Base-by-base conservation (phyloP, 371 early-diverging fungal genomes). In the Amoeboradix gromovi region DNA sequence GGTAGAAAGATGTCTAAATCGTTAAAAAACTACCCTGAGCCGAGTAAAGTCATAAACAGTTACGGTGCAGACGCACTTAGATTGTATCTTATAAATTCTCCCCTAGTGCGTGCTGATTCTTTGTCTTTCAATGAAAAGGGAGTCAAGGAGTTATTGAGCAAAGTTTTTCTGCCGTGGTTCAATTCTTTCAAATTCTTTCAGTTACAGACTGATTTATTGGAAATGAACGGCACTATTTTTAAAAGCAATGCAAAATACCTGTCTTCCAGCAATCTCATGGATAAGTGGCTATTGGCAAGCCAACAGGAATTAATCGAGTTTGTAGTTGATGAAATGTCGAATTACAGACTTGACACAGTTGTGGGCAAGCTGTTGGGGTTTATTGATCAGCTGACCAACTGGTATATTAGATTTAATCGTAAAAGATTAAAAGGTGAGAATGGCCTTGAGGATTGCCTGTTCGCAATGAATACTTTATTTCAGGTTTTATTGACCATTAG, bases 1-100 rank as follows among this genome's bases (percentile, higher is more conserved):
- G 99, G 99, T 74, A 98, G 97, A 80, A 99, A 99, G 84, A 99
- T 99, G 99, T 89, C 90, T 76, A 99, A 99, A 84, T 84, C 94
- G 74, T 84, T 98, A 70, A 94, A 98, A 85, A 99, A 99, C 85
- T 99, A 99, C 78, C 98, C 99, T 29, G 97, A 97, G 72, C 98
- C 99, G 31, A 82, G 72, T 72, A 70, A 82, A 32, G 81, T 99
- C 69, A 78, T 99, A 68, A 81, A 94, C 74, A 80, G 82, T 71
- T 94, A 90, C 79, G 99, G 99, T 75, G 97, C 99, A 69, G 99
- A 99, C 78, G 89, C 94, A 31, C 82, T 99, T 67, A 72, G 84
- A 71, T 78, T 99, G 71, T 99, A 98, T 78, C 79, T 99, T 69
- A 90, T 98, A 80, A 98, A 94, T 78, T 98, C 98, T 29, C 98